Base-by-base conservation (phyloP, 306 rosid species). In the Rubus parviflorus region DNA sequence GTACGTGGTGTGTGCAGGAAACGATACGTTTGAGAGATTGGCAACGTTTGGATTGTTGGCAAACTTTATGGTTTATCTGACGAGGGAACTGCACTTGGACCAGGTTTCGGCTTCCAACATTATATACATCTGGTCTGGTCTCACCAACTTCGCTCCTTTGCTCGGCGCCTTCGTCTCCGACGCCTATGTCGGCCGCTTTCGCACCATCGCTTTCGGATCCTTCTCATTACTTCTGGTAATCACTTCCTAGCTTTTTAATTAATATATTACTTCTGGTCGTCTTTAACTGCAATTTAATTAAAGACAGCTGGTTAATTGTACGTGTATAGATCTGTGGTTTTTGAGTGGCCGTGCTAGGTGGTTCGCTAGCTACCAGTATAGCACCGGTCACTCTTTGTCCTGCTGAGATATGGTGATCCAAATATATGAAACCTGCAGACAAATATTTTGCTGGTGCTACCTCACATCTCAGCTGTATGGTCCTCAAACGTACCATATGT, bases 101-200 rank as follows among this genome's bases (percentile, higher is more conserved):
- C 97, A 89, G 81, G 96, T 91, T 54, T 23, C 79, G 0, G 99
- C 97, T 11, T 64, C 91, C 16, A 92, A 83, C 77, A 74, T 95
- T 15, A 56, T 95, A 40, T 78, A 87, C 80, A 6, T 92, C 42
- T 92, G 98, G 98, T 0, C 13, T 47, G 95, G 93, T 4, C 7
- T 92, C 43, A 56, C 88, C 15, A 90, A 84, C 57, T 92, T 95
- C 45, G 82, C 81, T 2, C 97, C 98, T 8, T 74, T 95, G 22
- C 4, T 90, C 51, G 98, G 97, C 1, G 98, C 98, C 43, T 95
- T 87, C 86, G 68, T 95, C 85, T 90, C 96, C 58, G 97, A 92
- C 74, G 85, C 96, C 13, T 91, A 89, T 53, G 62, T 79, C 1
- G 97, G 99, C 69, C 92, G 97, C 70, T 95, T 87, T 85, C n/a